Conservation (phyloP, 192 early-diverging fungal species). For the Glomus cerebriforme region DNA sequence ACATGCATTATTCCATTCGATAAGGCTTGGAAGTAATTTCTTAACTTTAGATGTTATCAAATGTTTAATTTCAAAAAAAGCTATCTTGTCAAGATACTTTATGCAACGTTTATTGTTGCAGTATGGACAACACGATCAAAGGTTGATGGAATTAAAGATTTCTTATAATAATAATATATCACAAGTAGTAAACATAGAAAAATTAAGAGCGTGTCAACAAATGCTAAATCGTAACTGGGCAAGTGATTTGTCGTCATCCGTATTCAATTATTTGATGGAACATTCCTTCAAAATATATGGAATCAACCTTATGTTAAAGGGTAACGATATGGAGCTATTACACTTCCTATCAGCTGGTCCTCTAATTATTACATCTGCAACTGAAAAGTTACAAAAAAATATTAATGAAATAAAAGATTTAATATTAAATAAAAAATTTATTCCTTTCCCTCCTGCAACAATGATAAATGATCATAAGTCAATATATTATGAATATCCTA, state of each 20-base stretch:
- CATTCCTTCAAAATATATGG: neutral
- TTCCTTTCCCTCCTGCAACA: slow-evolving; percentile 2
- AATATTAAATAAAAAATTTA: slow-evolving; percentile 1
- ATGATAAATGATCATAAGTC: neutral
- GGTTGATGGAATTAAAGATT: neutral
- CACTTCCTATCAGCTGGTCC: neutral
- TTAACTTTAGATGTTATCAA: neutral
- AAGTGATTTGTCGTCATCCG: neutral
- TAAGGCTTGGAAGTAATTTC: neutral
- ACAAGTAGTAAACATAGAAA: too few species aligned
- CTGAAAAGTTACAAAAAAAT: neutral
- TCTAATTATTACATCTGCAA: neutral
- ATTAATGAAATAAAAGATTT: slow-evolving; percentile 5
- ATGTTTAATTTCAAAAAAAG: neutral
- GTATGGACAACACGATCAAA: neutral
- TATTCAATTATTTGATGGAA: neutral
- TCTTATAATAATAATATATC: too few species aligned
- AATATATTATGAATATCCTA: slow-evolving; percentile 4
- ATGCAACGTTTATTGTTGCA: neutral
- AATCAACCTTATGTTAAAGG: neutral
- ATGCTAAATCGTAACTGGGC: neutral
- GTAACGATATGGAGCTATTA: slow-evolving; percentile 23
- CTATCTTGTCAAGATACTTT: slow-evolving; percentile 16
- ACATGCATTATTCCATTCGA: neutral
- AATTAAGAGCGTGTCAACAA: neutral